Percentiles rank a stretch among this genome's conserved stretches.
phyloP scores from a whole-genome alignment of 129 eudicot species.

The Kitagawia praeruptora region DNA sequence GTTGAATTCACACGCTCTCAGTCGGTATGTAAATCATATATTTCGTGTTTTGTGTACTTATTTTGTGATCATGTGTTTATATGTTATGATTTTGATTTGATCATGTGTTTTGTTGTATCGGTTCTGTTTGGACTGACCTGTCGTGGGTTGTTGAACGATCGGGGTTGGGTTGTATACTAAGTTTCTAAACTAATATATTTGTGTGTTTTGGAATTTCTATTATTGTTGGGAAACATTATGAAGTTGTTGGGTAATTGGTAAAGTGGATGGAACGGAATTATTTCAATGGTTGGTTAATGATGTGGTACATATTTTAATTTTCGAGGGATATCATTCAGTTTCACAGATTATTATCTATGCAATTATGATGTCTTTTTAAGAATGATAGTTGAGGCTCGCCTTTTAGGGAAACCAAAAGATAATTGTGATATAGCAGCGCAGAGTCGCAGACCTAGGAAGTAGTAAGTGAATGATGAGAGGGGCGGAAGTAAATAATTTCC shows the following conservation, averaged over 20 bases:
- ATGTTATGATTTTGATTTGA: neutral
- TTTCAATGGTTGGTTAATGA: neutral
- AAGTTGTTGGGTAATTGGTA: too few species aligned
- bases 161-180: too few species aligned
- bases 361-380: neutral
- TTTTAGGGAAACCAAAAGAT: too few species aligned
- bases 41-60: neutral
- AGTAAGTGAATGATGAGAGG: neutral
- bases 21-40: conserved; percentile 29
- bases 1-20: conserved; percentile 37
- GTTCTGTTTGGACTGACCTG: too few species aligned
- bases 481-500: neutral
- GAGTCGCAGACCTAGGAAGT: too few species aligned
- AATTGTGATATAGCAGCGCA: too few species aligned
- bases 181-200: too few species aligned
- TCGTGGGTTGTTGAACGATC: too few species aligned
- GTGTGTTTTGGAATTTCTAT: too few species aligned
- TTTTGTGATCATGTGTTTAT: neutral
- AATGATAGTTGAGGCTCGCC: too few species aligned
- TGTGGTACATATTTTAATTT: neutral
- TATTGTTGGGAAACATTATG: too few species aligned
- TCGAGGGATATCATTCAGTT: too few species aligned
- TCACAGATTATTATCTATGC: neutral
- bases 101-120: neutral
- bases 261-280: neutral